A percentile compares a stretch with the other conserved stretches of the same genome.
phyloP scores from a whole-genome alignment of 2,329 filamentous ascomycete species.

The Hypoxylon sp. region DNA sequence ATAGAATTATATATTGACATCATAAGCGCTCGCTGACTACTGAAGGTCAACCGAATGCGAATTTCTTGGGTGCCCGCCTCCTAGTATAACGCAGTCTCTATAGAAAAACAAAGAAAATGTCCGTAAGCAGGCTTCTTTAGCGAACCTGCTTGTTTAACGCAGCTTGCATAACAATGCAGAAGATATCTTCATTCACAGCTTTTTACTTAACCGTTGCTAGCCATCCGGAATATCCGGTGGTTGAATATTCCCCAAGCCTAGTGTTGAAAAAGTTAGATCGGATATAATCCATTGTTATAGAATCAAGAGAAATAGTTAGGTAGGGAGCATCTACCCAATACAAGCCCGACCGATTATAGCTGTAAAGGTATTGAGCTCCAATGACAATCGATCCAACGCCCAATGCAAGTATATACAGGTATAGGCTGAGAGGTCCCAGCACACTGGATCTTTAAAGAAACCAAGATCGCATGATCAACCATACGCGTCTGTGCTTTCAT shows the following conservation, averaged over 20 bases:
- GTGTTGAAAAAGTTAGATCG: not conserved
- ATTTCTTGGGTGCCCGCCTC: not conserved
- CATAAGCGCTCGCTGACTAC: not conserved
- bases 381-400: not conserved
- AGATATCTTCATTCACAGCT: not conserved
- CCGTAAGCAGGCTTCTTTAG: not conserved
- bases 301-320: not conserved
- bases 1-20: constrained; percentile 9
- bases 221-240: not conserved
- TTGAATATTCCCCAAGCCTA: not conserved
- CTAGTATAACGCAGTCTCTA: not conserved
- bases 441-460: not conserved
- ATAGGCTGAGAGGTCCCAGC: not conserved
- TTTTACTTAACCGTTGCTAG: not conserved
- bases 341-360: not conserved
- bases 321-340: not conserved
- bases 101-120: not conserved
- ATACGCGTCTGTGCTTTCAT: not conserved
- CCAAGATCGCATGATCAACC: not conserved
- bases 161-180: not conserved
- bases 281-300: not conserved
- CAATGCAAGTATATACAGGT: not conserved
- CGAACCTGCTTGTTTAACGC: not conserved
- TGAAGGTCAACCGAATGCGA: not conserved
- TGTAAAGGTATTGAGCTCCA: not conserved